These are phyloP conservation scores for Conoideocrella luteorostrata DNA, from an alignment of 2,329 filamentous ascomycete species.

Conservation along the genomic window DNA sequence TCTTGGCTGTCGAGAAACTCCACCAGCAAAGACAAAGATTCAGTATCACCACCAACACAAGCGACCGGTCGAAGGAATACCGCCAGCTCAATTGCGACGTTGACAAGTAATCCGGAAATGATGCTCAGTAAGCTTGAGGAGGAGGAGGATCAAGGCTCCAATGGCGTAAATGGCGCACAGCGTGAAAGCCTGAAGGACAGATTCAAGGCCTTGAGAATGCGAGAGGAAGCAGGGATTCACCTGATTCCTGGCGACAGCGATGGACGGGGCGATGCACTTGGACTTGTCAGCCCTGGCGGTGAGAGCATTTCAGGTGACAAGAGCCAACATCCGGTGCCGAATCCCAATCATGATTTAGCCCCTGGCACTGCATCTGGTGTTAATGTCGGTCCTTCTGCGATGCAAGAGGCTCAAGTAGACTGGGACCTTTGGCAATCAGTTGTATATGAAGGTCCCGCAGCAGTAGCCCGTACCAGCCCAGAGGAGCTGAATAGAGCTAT, in stretches of 20 bases:
- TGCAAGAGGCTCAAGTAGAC: slow-evolving; percentile 73
- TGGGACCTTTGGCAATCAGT: slow-evolving; percentile 98
- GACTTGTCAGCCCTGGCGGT: slow-evolving; percentile 17
- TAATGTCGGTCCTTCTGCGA: slow-evolving; percentile 65
- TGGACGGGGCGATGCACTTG: slow-evolving; percentile 29
- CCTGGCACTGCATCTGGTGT: slow-evolving; percentile 83
- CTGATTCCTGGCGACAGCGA: slow-evolving; percentile 47
- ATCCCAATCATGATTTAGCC: slow-evolving; percentile 64
- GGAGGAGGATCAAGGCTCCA: slow-evolving; percentile 54
- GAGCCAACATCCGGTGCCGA: slow-evolving; percentile 44
- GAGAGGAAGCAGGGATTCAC: slow-evolving; percentile 60
- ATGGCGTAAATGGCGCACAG: slow-evolving; percentile 40
- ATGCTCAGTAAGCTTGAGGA: slow-evolving; percentile 73
- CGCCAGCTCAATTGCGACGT: slow-evolving; percentile 69
- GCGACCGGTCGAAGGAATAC: slow-evolving; percentile 59
- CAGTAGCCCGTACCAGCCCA: slow-evolving; percentile 78
- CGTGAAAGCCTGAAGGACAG: slow-evolving; percentile 65
- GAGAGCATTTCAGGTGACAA: slow-evolving; percentile 22
- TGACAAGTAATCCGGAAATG: slow-evolving; percentile 76
- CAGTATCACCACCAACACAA: slow-evolving; percentile 46
- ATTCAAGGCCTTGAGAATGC: slow-evolving; percentile 70
- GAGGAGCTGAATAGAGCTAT: slow-evolving; percentile 89
- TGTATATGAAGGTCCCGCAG: slow-evolving; percentile 87
- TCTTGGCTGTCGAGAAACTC: slow-evolving; percentile 72
- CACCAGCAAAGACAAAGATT: slow-evolving; percentile 49